A percentile compares a stretch with the other conserved stretches of the same genome.
These are phyloP conservation scores for Suhomyces panamericanus DNA, from an alignment of 1,139 yeast species.

Conservation along the genomic window DNA sequence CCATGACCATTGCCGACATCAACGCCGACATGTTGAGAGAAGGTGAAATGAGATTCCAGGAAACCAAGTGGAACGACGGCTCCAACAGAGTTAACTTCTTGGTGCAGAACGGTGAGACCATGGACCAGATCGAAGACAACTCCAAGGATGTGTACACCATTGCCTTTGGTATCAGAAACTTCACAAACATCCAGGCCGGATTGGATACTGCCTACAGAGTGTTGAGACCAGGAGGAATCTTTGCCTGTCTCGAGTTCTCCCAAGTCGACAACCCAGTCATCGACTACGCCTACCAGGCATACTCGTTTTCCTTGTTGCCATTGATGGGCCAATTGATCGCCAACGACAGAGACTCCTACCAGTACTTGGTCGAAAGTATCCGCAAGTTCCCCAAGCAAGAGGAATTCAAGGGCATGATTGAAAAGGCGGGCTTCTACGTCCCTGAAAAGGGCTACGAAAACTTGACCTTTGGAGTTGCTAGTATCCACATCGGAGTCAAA, in stretches of 20 bases:
- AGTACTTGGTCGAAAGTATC: constrained; percentile 91
- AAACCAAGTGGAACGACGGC: constrained; percentile 53
- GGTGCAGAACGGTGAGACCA: constrained; percentile 89
- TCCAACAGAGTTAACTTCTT: constrained; percentile 69
- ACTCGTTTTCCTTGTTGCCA: constrained; percentile 86
- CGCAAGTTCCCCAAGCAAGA: constrained; percentile 91
- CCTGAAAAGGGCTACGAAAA: constrained; percentile 90
- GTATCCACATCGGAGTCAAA: constrained; percentile 94
- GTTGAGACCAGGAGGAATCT: constrained; percentile 97
- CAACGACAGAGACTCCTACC: constrained; percentile 92
- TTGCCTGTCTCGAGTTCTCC: constrained; percentile 93
- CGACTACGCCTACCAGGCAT: constrained; percentile 77
- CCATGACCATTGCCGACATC: constrained; percentile 92
- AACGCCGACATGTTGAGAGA: constrained; percentile 94
- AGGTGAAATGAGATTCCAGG: constrained; percentile 73
- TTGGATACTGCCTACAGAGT: constrained; percentile 91
- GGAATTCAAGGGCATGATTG: constrained; percentile 85
- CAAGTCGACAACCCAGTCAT: constrained; percentile 81
- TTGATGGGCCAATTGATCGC: constrained; percentile 95
- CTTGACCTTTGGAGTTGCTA: constrained; percentile 94
- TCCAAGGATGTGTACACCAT: constrained; percentile 95
- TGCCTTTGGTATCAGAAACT: constrained; percentile 96
- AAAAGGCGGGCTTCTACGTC: constrained; percentile 90
- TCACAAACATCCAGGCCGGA: constrained; percentile 92
- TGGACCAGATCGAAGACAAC: constrained; percentile 80